A percentile compares a stretch with the other conserved stretches of the same genome.
Evolutionary conservation across 1,284 basidiomycete genomes (phyloP).

Genomic region (Rhodotorula sp.): DNA sequence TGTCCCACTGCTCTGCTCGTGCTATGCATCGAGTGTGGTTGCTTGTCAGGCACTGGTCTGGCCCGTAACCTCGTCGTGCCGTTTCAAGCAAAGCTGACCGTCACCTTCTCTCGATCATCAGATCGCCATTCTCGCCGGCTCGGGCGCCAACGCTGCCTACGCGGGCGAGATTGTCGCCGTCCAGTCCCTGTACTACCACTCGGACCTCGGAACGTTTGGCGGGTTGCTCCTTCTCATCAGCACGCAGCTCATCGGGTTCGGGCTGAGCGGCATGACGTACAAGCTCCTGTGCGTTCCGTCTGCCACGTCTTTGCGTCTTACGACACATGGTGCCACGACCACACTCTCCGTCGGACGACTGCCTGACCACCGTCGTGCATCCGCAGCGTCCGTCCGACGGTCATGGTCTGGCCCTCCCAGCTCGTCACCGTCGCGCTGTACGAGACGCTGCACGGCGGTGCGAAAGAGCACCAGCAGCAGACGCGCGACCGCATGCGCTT

Average conservation of each 20-base stretch:
- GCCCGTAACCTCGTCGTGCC: background rate
- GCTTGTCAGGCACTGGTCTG: background rate
- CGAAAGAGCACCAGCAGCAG: slow-evolving; percentile 33
- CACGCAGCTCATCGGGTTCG: slow-evolving; percentile 60
- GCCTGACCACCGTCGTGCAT: background rate
- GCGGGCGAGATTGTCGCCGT: slow-evolving; percentile 50
- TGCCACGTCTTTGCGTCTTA: too few species aligned
- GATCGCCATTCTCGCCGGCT: slow-evolving; percentile 28
- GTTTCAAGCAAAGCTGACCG: background rate
- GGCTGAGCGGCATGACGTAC: slow-evolving; percentile 55
- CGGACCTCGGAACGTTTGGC: slow-evolving; percentile 45
- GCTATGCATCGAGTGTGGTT: background rate
- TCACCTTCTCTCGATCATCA: background rate
- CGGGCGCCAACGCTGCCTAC: slow-evolving; percentile 45
- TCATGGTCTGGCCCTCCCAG: slow-evolving; percentile 48
- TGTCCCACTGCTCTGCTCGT: too few species aligned
- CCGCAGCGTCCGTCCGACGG: slow-evolving; percentile 46
- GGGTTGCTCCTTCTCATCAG: slow-evolving; percentile 56
- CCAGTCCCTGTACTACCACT: slow-evolving; percentile 46
- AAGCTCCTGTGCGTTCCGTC: slow-evolving; percentile 32
- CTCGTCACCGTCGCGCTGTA: slow-evolving; percentile 51
- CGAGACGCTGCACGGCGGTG: slow-evolving; percentile 50
- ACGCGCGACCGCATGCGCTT: slow-evolving; percentile 41
- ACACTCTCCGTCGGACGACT: background rate
- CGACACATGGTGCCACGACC: background rate